Evolutionary conservation across 1,139 yeast species (phyloP), one percentile per base, ranked within the genome.

Genomic region (Hansenula lynferdii): DNA sequence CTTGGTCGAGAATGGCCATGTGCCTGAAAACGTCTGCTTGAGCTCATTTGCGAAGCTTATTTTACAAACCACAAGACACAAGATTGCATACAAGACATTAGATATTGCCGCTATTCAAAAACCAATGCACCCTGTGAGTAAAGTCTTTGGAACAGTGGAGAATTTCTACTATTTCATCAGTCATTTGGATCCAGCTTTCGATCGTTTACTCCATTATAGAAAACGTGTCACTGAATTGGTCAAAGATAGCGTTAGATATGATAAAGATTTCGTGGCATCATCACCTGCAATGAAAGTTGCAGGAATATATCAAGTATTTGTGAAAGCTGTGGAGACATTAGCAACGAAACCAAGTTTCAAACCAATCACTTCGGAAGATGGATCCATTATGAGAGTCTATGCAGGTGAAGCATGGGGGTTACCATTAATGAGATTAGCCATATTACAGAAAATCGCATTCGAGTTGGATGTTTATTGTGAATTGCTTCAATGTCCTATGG

Each of bases 121-220:
- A 28, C 31, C 31, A 28, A 19, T 28, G 23, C n/a, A 16, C 5
- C 23, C 22, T 7, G 16, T 28, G 5, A 28, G 31, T n/a, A 18
- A 19, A 14, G 23, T 20, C 4, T n/a, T 28, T 16, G 31, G 31
- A 2, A 23, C 31, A 5, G 31, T 30, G 17, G 32, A 48, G 36
- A 23, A 39, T 34, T 14, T 46, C 7, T 43, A 36, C 14, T 28
- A 40, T 8, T 20, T 36, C 1, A 10, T 47, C 17, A 33, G 43
- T 22, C 30, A 33, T 7, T 28, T 48, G 4, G 56, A 52, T 26
- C 39, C 45, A 4, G 45, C 48, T 14, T 50, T 40, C 34, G 54
- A 49, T 32, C 21, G 28, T 7, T 28, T 52, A 9, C 15, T 45
- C 6, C 43, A 43, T 3, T 39, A 28, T 22, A 42, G 56, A 31